A percentile compares a stretch with the other conserved stretches of the same genome.
phyloP scores from a whole-genome alignment of 768 basidiomycete genomes.

The Gloeophyllum trabeum region DNA sequence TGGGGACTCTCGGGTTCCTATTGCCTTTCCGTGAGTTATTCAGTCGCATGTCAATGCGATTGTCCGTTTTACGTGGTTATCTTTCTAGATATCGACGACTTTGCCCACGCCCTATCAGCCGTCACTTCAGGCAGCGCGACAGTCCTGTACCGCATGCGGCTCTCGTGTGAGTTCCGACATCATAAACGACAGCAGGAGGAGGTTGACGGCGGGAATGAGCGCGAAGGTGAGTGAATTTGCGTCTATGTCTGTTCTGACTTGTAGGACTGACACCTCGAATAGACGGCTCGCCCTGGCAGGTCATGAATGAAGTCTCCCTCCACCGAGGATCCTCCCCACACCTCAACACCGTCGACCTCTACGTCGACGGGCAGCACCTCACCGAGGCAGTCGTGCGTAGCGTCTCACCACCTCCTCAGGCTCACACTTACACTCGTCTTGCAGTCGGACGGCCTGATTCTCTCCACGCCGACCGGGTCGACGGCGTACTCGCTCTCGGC shows the following conservation, averaged over 20 bases:
- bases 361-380: conserved; percentile 87
- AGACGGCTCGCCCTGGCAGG: no score
- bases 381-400: conserved; percentile 86
- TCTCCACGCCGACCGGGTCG: conserved; percentile 93
- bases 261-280: neutral
- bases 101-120: conserved; percentile 67
- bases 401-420: conserved; percentile 4
- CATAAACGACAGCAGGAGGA: no score
- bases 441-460: conserved; percentile 87
- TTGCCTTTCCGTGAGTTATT: conserved; percentile 90
- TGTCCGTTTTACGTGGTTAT: neutral
- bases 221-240: conserved; percentile 35
- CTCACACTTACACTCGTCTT: conserved; percentile 7
- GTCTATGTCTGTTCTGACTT: neutral
- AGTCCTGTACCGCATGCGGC: conserved; percentile 80
- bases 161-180: conserved; percentile 71
- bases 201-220: conserved; percentile 41
- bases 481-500: conserved; percentile 95
- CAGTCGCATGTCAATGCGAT: neutral
- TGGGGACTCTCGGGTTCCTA: conserved; percentile 90
- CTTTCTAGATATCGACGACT: conserved; percentile 73
- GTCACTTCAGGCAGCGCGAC: conserved; percentile 75
- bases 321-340: conserved; percentile 90
- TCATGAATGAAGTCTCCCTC: conserved; percentile 93
- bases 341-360: conserved; percentile 88